phyloP scores from a whole-genome alignment of 1,284 basidiomycete species.

The Rhodotorula sp. region DNA sequence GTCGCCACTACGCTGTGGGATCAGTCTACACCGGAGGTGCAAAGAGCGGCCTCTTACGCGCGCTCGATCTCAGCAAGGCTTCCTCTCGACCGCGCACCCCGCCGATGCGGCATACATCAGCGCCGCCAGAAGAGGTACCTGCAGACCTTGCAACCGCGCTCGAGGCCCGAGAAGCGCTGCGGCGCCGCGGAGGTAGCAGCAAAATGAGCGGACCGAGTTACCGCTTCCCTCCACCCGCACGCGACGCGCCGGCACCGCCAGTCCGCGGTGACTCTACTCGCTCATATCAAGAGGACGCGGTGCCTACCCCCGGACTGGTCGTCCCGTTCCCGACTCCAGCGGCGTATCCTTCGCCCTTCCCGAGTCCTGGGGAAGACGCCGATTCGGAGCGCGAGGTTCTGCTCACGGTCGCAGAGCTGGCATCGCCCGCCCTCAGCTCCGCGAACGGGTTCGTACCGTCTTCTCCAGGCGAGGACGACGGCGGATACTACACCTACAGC shows the following conservation, averaged over 20 bases:
- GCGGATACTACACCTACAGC: conserved; percentile 21
- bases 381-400: conserved; percentile 8
- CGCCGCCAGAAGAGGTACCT: conserved; percentile 27
- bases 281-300: neutral
- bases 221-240: conserved; percentile 13
- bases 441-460: neutral
- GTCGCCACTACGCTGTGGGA: conserved; percentile 30
- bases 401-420: neutral
- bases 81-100: conserved; percentile 19
- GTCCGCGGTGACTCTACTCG: neutral
- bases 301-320: too few species aligned
- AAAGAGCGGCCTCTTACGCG: neutral
- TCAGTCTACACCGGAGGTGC: neutral
- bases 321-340: neutral
- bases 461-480: conserved; percentile 5
- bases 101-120: conserved; percentile 27
- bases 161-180: conserved; percentile 3
- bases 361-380: conserved; percentile 12
- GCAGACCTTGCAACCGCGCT: neutral
- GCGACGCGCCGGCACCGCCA: conserved; percentile 8
- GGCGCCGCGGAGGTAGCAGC: neutral
- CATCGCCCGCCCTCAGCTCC: neutral
- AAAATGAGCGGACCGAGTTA: neutral
- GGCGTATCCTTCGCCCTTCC: neutral
- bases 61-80: conserved; percentile 1